Base-by-base conservation (phyloP, 2,329 filamentous ascomycete species). In the Helotiales sp. region DNA sequence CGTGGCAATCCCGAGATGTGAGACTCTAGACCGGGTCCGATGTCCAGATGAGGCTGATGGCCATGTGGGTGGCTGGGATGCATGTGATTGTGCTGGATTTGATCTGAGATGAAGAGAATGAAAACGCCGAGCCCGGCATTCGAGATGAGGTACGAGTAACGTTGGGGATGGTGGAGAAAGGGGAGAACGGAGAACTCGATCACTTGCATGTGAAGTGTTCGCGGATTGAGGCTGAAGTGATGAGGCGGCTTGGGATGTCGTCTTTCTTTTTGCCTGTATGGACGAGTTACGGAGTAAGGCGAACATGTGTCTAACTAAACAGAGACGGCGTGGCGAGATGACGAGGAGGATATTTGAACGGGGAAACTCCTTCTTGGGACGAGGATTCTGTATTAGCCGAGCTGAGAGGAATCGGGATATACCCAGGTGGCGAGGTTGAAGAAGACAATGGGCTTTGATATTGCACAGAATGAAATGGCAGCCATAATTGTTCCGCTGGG, bases 41-140 rank as follows among this genome's bases (percentile, higher is more conserved):
- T 30, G 37, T 45, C 37, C 26, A 34, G 57, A 60, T 60, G 57
- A 60, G 57, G 57, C 54, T 57, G 32, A 57, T 40, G 54, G n/a
- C 17, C 40, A 24, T 24, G 54, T 47, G 57, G 54, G 54, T 40
- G 52, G 54, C n/a, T 57, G 32, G 54, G 30, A 57, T 57, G 54
- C 54, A 57, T 40, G 32, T 57, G 54, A 57, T 55, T 57, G 30
- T 57, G 37, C 54, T 40, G 54, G 54, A 57, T 24, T 20, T 22
- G 32, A 22, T 24, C 32, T 37, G 54, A 34, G 13, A 32, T 20
- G 30, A 37, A 8, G 30, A n/a, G n/a, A 20, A 45, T 45, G 54
- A 37, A 30, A 37, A 20, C 20, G 13, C 52, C 52, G 10, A 37
- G 52, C 11, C 54, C 30, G 54, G 54, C 30, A 57, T 34, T 57